Base-by-base conservation (phyloP, 352 stramenopile species). In the Phytopythium vexans region DNA sequence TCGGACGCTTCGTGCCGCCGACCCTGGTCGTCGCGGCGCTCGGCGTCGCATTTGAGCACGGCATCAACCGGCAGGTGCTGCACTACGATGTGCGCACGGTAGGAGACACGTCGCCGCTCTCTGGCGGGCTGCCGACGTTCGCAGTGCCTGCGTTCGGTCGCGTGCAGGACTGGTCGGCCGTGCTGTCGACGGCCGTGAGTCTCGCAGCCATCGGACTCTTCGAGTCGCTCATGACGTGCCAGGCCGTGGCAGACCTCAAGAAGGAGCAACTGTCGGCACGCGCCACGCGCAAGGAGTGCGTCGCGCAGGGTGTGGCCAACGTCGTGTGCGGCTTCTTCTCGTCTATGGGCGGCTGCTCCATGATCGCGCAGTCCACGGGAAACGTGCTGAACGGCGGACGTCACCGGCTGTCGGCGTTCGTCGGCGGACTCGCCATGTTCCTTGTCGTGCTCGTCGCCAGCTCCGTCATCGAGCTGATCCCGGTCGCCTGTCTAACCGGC, bases 161-260 rank as follows among this genome's bases (percentile, higher is more conserved):
- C 8, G 67, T 87, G 9, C 58, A 74, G 16, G 55, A 91, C 66
- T 91, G 81, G 81, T 58, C 68, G 5, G 79, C 77, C 8, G 84
- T 96, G 31, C 38, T 97, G 34, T 93, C 88, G 4, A 96, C 86
- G 36, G 92, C 92, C 9, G 79, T 89, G 32, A 97, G 84, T 62
- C 86, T 98, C 56, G 91, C 90, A 15, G 81, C 86, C 6, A 88
- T 98, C 27, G 94, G 92, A 12, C 78, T 95, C 6, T 96, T 99
- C 44, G 94, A 99, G 67, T 96, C 79, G 46, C 79, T 99, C 34
- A 88, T 98, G 73, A 99, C 94, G 14, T 67, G 98, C 53, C 89
- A 98, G 59, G 75, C 96, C 2, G 66, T 98, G 6, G 88, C 96
- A n/a, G 87, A 96, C 62, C 70, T 96, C 32, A 92, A 88, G 41